Conservation (phyloP, 768 basidiomycete genomes). For the Tulasnella sp. region DNA sequence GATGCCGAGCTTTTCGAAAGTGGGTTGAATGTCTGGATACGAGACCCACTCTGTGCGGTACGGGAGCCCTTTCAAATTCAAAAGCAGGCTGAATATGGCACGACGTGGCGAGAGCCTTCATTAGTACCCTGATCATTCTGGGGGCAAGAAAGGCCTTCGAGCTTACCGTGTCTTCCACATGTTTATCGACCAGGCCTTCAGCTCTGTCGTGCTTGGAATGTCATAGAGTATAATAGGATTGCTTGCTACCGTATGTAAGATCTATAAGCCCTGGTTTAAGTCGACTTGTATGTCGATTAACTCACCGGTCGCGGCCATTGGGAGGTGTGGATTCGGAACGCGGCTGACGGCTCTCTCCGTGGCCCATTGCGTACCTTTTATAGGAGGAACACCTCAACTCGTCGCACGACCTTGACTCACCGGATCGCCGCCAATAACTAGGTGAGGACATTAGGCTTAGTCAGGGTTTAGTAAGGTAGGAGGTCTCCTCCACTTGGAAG, state of each 20-base stretch:
- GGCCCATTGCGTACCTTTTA: neutral
- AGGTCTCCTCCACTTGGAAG: neutral
- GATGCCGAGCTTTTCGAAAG: conserved; percentile 30
- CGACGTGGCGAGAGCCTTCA: neutral
- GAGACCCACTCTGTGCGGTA: conserved; percentile 31
- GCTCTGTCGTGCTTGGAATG: conserved; percentile 12
- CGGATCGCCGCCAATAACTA: too few relatives aligned
- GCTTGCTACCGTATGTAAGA: neutral
- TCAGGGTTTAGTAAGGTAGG: neutral
- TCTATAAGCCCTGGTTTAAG: neutral
- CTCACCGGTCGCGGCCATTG: neutral
- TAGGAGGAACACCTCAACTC: neutral
- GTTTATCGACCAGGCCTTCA: conserved; percentile 17
- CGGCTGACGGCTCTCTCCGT: neutral
- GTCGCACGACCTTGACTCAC: too few relatives aligned
- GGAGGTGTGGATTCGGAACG: neutral
- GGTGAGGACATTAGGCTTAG: neutral
- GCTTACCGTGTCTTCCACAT: conserved; percentile 28
- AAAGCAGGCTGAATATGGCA: conserved; percentile 5
- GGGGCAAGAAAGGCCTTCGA: neutral
- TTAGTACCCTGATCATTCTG: too few relatives aligned
- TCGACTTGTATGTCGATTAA: neutral
- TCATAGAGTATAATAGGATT: conserved; percentile 28
- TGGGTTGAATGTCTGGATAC: conserved; percentile 33
- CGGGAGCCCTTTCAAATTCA: conserved; percentile 24